A percentile compares a stretch with the other conserved stretches of the same genome.
Conservation (phyloP, 2,329 filamentous ascomycete genomes). For the Cordyceps fumosorosea region DNA sequence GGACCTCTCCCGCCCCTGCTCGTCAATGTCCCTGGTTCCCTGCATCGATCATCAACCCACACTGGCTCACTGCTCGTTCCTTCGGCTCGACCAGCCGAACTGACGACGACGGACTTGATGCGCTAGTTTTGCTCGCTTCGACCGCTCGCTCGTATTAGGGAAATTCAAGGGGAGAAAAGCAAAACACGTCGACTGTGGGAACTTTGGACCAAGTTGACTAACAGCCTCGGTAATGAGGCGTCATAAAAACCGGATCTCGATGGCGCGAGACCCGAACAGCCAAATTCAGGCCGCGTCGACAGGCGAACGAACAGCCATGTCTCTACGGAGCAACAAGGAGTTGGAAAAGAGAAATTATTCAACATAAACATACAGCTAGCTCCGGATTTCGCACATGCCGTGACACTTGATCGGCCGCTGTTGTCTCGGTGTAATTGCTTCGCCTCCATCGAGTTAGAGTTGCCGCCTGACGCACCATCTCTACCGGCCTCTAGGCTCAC, state of each 20-base stretch:
- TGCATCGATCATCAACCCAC: neutral
- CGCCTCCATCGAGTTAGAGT: neutral
- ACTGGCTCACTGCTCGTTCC: neutral
- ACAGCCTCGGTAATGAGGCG: neutral
- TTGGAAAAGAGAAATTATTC: neutral
- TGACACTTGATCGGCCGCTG: neutral
- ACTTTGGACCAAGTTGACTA: neutral
- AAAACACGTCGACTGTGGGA: too few relatives aligned
- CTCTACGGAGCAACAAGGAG: neutral
- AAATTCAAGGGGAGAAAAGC: too few relatives aligned
- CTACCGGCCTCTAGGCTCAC: neutral
- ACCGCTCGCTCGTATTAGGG: too few relatives aligned
- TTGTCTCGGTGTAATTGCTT: neutral
- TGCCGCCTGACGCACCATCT: neutral
- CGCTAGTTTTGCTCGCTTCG: too few relatives aligned
- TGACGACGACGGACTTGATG: too few relatives aligned
- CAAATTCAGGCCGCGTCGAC: neutral
- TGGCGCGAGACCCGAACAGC: constrained; percentile 1
- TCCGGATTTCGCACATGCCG: constrained; percentile 2
- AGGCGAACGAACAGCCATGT: neutral
- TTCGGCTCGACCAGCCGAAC: neutral
- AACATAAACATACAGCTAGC: neutral
- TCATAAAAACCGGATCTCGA: constrained; percentile 6
- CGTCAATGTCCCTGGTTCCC: neutral
- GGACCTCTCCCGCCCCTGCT: neutral